Conservation (phyloP, 2,329 filamentous ascomycete genomes). For the Pseudogymnoascus sp. region DNA sequence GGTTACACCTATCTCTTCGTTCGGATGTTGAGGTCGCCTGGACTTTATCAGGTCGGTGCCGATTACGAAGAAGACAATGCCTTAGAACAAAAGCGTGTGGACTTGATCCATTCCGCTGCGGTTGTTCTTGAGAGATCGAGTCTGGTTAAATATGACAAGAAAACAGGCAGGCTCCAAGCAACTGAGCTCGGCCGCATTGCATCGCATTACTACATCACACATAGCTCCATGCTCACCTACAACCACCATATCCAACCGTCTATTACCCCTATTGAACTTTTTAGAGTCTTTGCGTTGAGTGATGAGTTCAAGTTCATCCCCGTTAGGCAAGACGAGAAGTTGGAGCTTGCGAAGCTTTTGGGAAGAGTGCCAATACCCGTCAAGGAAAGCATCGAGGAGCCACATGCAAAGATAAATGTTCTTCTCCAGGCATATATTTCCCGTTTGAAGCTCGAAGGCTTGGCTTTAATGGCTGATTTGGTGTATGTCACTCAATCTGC, state of each 20-base stretch:
- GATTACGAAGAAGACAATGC: conserved; percentile 91
- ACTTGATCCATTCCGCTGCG: conserved; percentile 90
- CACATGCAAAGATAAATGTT: conserved; percentile 97
- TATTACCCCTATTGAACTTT: conserved; percentile 88
- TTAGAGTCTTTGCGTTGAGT: conserved; percentile 91
- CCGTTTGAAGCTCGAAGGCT: conserved; percentile 81
- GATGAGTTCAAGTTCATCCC: conserved; percentile 99
- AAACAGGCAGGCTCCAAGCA: conserved; percentile 75
- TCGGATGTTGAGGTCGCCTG: conserved; percentile 91
- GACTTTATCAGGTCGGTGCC: conserved; percentile 87
- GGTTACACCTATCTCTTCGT: conserved; percentile 98
- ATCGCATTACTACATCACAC: conserved; percentile 96
- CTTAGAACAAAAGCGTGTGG: conserved; percentile 94
- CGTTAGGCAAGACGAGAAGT: conserved; percentile 92
- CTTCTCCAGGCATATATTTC: conserved; percentile 95
- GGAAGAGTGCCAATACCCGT: conserved; percentile 88
- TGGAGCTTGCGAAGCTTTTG: conserved; percentile 87
- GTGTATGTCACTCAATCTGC: conserved; percentile 98
- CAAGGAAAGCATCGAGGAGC: conserved; percentile 94
- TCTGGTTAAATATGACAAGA: conserved; percentile 91
- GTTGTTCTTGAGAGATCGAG: conserved; percentile 77
- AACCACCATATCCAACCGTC: conserved; percentile 90
- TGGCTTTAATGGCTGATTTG: conserved; percentile 96
- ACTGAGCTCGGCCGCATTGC: conserved; percentile 94
- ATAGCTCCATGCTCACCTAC: conserved; percentile 94